Conservation (phyloP, 2,329 filamentous ascomycete species). For the Hypocreales sp. region DNA sequence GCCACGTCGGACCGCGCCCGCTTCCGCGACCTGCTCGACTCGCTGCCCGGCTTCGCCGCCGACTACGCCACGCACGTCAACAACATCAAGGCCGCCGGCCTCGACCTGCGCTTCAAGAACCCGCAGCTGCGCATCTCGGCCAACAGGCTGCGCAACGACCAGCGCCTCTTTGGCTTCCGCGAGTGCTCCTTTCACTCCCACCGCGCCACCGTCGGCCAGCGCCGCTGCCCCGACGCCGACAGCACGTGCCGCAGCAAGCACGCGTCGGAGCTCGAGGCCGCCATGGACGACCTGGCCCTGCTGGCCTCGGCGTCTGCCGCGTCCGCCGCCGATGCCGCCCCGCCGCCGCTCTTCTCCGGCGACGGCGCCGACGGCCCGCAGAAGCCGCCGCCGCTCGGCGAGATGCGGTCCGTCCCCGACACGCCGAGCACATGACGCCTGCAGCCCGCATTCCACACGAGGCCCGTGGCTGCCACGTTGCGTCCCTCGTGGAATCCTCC, state of each 20-base stretch:
- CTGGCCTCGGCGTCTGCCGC: neutral
- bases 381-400: neutral
- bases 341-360: conserved; percentile 1
- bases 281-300: too few species aligned
- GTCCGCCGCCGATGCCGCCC: conserved; percentile 8
- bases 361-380: neutral
- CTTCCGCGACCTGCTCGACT: conserved; percentile 26
- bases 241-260: conserved; percentile 4
- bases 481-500: too few species aligned
- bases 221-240: conserved; percentile 30
- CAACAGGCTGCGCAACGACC: conserved; percentile 38
- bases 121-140: conserved; percentile 41
- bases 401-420: neutral
- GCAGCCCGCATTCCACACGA: too few species aligned
- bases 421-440: neutral
- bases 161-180: conserved; percentile 43
- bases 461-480: too few species aligned
- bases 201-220: conserved; percentile 35
- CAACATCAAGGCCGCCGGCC: conserved; percentile 34
- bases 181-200: conserved; percentile 47
- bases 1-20: conserved; percentile 14
- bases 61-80: conserved; percentile 36
- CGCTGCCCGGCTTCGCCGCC: conserved; percentile 27
- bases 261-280: neutral
- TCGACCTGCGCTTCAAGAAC: conserved; percentile 41